Conservation (phyloP, 2,329 filamentous ascomycete species). For the Acephala macrosclerotiorum region DNA sequence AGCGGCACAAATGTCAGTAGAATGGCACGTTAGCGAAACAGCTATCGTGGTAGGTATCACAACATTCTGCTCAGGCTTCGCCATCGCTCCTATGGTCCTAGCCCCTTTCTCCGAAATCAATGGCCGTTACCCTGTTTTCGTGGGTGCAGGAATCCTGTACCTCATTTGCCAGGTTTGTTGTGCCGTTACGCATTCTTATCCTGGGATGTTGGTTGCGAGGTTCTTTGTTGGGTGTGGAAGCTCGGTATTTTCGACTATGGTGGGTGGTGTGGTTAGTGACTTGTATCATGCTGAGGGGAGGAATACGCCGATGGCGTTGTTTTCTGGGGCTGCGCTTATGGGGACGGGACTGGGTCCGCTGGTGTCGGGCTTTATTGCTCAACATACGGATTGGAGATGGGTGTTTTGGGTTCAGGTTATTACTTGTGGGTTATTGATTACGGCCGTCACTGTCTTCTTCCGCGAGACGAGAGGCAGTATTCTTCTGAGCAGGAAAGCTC, state of each 20-base stretch:
- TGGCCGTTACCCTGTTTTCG: conserved; percentile 83
- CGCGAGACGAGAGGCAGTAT: conserved; percentile 85
- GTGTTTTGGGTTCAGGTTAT: conserved; percentile 89
- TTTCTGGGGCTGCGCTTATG: conserved; percentile 78
- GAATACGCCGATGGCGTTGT: conserved; percentile 90
- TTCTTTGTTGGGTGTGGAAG: conserved; percentile 81
- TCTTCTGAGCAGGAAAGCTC: conserved; percentile 78
- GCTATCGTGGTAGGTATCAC: conserved; percentile 80
- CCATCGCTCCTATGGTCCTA: conserved; percentile 83
- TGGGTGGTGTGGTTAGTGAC: conserved; percentile 90
- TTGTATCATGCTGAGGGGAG: conserved; percentile 80
- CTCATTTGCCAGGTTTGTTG: conserved; percentile 76
- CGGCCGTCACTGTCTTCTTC: conserved; percentile 73
- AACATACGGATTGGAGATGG: conserved; percentile 80
- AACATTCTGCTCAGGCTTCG: conserved; percentile 82
- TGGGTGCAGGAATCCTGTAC: conserved; percentile 75
- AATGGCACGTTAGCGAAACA: conserved; percentile 71
- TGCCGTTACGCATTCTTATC: conserved; percentile 72
- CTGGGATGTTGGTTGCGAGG: conserved; percentile 77
- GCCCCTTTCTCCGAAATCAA: conserved; percentile 91
- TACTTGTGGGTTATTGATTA: conserved; percentile 66
- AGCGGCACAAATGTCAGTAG: conserved; percentile 66
- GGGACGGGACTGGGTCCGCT: conserved; percentile 84
- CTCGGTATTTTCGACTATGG: conserved; percentile 84
- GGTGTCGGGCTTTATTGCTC: conserved; percentile 72